A percentile compares a stretch with the other conserved stretches of the same genome.
Evolutionary conservation across 148 eudicot species (phyloP).

Genomic region (Gaultheria prostrata): DNA sequence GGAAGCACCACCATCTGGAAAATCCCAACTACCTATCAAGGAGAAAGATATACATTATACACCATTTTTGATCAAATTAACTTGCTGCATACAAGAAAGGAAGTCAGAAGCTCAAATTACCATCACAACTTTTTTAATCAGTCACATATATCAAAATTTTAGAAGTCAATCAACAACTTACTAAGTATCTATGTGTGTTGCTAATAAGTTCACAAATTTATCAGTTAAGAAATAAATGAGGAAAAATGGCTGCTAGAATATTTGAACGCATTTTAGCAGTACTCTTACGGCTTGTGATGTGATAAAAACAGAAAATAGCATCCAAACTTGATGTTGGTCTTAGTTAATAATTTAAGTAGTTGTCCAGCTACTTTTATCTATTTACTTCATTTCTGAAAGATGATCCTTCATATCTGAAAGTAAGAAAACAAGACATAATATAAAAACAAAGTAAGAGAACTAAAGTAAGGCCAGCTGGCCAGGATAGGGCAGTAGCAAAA

Average conservation of each 20-base stretch:
- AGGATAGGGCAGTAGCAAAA: background rate
- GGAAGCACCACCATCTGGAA: slow-evolving; percentile 92
- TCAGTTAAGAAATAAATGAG: background rate
- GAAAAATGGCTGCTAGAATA: background rate
- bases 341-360: no score
- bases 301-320: no score
- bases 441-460: no score
- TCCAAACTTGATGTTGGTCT: no score
- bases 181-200: background rate
- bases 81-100: background rate
- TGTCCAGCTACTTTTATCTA: background rate
- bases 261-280: no score
- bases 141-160: background rate
- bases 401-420: no score
- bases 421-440: background rate
- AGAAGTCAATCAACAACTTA: background rate
- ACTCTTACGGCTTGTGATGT: no score
- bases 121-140: background rate
- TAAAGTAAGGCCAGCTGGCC: background rate
- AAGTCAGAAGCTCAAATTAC: background rate
- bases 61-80: background rate
- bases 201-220: background rate
- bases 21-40: slow-evolving; percentile 66
- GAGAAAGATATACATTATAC: slow-evolving; percentile 13
- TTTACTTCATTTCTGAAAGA: background rate